phyloP scores from a whole-genome alignment of 768 basidiomycete species.

The Epithele typhae region DNA sequence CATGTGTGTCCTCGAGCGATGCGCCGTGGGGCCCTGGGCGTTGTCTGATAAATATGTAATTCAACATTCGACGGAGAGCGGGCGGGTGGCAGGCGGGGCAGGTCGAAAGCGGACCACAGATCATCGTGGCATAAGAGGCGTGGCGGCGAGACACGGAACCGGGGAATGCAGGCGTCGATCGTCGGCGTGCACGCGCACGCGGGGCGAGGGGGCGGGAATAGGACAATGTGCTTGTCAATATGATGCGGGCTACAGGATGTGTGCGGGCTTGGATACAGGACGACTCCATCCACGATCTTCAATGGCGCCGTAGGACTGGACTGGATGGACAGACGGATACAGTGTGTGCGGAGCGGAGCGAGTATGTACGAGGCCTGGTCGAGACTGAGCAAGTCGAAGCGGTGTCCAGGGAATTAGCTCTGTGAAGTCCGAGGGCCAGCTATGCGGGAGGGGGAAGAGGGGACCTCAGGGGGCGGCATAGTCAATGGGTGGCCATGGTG shows the following conservation, averaged over 20 bases:
- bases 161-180: no score
- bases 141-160: no score
- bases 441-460: background rate
- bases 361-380: slow-evolving; percentile 1
- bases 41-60: no score
- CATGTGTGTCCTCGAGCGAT: no score
- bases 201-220: no score
- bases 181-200: no score
- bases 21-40: no score
- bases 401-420: background rate
- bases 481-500: slow-evolving; percentile 39
- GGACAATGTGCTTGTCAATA: background rate
- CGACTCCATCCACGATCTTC: slow-evolving; percentile 8
- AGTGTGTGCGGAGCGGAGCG: slow-evolving; percentile 1
- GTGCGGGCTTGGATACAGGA: slow-evolving; percentile 15
- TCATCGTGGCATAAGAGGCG: no score
- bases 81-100: no score
- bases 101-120: no score
- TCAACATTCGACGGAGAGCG: no score
- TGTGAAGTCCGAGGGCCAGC: background rate
- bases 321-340: slow-evolving; percentile 6
- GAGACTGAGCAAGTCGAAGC: background rate
- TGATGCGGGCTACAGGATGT: slow-evolving; percentile 14
- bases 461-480: background rate
- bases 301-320: slow-evolving; percentile 3